These are phyloP conservation scores for Aspergillus thermomutatus DNA, from an alignment of 2,329 filamentous ascomycete species.

Conservation along the genomic window DNA sequence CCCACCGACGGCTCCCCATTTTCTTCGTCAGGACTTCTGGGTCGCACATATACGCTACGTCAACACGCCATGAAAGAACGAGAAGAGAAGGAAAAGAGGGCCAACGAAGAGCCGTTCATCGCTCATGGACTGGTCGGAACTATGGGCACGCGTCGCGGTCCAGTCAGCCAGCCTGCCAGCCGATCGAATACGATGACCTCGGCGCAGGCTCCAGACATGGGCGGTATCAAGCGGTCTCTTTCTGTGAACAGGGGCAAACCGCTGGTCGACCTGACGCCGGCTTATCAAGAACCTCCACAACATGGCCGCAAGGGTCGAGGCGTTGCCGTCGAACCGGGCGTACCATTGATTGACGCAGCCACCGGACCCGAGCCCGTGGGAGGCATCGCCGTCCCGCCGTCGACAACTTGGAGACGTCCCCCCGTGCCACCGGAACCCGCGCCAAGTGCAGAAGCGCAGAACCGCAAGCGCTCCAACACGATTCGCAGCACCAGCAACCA, in stretches of 20 bases:
- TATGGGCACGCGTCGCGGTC: slow-evolving; percentile 39
- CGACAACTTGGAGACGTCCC: slow-evolving; percentile 40
- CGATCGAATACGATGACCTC: slow-evolving; percentile 35
- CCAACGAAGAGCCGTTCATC: slow-evolving; percentile 47
- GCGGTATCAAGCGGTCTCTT: slow-evolving; percentile 43
- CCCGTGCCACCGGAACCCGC: slow-evolving; percentile 12
- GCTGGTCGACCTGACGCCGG: slow-evolving; percentile 65
- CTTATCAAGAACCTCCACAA: slow-evolving; percentile 60
- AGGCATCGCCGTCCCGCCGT: slow-evolving; percentile 34
- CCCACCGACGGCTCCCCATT: slow-evolving; percentile 31
- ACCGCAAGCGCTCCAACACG: slow-evolving; percentile 34
- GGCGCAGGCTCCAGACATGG: slow-evolving; percentile 19
- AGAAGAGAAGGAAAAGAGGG: slow-evolving; percentile 35
- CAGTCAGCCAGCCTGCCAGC: slow-evolving; percentile 18
- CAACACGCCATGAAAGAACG: slow-evolving; percentile 39
- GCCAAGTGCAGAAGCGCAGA: slow-evolving; percentile 11
- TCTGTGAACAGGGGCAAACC: slow-evolving; percentile 54
- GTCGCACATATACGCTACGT: slow-evolving; percentile 39
- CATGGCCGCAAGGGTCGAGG: slow-evolving; percentile 34
- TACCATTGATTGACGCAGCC: slow-evolving; percentile 40
- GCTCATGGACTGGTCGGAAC: slow-evolving; percentile 52
- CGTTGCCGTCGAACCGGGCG: slow-evolving; percentile 43
- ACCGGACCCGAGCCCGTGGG: slow-evolving; percentile 37
- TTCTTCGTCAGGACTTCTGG: slow-evolving; percentile 34
- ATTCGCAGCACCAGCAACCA: slow-evolving; percentile 25